Conservation (phyloP, 345 rosid species). For the Psidium friedrichsthalianum region DNA sequence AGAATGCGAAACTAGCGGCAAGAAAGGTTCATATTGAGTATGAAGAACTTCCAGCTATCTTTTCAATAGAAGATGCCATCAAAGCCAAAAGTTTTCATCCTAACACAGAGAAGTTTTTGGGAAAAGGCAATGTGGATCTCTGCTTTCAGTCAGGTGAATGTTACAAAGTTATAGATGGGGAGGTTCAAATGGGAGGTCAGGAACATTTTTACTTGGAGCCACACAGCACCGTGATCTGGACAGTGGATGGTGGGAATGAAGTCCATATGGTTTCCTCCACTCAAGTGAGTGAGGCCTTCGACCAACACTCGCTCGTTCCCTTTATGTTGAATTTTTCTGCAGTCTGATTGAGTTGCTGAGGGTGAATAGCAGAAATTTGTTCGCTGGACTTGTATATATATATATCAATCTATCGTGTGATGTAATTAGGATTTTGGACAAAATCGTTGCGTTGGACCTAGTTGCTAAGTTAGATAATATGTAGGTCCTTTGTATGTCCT, state of each 20-base stretch:
- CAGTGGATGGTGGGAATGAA: constrained; percentile 81
- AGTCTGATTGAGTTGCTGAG: not conserved
- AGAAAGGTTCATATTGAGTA: constrained; percentile 63
- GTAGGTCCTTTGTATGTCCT: not conserved
- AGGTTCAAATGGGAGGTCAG: constrained; percentile 87
- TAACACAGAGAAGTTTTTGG: constrained; percentile 35
- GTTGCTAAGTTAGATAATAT: not conserved
- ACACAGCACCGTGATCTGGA: constrained; percentile 80
- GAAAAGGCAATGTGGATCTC: constrained; percentile 77
- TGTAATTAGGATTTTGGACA: not conserved
- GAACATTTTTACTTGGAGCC: constrained; percentile 91
- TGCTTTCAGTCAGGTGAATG: constrained; percentile 73
- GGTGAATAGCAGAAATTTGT: not conserved
- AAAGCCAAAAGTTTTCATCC: constrained; percentile 74
- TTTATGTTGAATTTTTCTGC: not conserved
- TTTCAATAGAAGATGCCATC: constrained; percentile 79
- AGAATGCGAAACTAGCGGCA: constrained; percentile 78
- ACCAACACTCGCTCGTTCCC: not conserved
- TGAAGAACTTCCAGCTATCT: constrained; percentile 66
- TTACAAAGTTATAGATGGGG: constrained; percentile 61
- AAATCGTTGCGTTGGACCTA: not conserved
- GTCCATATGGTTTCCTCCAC: constrained; percentile 94
- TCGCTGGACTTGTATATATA: not conserved
- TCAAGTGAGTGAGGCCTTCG: constrained; percentile 45
- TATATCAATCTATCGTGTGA: not conserved